These are phyloP conservation scores for Poterioochromonas sp. DNA, from an alignment of 352 stramenopile species.

Conservation along the genomic window DNA sequence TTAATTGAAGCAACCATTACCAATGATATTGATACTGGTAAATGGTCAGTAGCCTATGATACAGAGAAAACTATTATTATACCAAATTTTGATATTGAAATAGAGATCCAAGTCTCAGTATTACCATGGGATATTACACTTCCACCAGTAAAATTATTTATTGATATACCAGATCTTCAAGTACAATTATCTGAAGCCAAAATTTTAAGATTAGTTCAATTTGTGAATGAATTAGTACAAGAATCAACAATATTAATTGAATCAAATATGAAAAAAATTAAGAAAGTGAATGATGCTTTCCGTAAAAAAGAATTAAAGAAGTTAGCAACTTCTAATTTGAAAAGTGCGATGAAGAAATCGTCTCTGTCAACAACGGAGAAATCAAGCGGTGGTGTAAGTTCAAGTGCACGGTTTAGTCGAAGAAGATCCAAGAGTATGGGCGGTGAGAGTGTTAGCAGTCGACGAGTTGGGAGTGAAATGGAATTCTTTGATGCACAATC, in stretches of 20 bases:
- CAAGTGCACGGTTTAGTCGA: too few species aligned
- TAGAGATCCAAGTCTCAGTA: slow-evolving; percentile 24
- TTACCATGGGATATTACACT: slow-evolving; percentile 31
- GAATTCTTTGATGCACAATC: too few species aligned
- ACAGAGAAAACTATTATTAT: slow-evolving; percentile 7
- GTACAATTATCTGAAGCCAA: background rate
- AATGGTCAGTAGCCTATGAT: background rate
- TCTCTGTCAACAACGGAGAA: too few species aligned
- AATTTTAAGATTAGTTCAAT: slow-evolving; percentile 8
- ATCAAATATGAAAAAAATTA: background rate
- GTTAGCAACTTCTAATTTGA: background rate
- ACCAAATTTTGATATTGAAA: slow-evolving; percentile 16
- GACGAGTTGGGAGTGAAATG: too few species aligned
- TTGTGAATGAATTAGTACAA: background rate
- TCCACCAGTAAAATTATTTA: slow-evolving; percentile 16
- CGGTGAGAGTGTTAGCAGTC: too few species aligned
- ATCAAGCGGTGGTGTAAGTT: too few species aligned
- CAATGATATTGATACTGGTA: background rate
- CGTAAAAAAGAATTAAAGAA: background rate
- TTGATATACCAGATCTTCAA: slow-evolving; percentile 27
- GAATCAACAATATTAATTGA: background rate
- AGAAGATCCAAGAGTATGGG: too few species aligned
- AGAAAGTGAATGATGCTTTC: background rate
- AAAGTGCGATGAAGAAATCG: background rate
- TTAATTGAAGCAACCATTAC: background rate